A percentile compares a stretch with the other conserved stretches of the same genome.
phyloP scores from a whole-genome alignment of 257 asterid genomes.

The Solanum arcanum region DNA sequence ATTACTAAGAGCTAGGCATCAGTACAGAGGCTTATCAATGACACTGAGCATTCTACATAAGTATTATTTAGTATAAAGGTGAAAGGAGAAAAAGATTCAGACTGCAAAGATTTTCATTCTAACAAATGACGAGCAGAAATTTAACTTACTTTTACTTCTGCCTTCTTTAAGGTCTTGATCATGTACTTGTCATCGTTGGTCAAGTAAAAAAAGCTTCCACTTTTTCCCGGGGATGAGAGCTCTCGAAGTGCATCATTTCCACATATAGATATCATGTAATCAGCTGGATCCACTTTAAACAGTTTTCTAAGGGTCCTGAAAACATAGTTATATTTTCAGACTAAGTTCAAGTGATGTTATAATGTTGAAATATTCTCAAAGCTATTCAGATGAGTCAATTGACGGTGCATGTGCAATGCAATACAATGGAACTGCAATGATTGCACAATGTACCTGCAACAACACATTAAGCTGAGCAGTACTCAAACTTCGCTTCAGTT shows the following conservation, averaged over 20 bases:
- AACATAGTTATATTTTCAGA: background rate
- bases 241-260: conserved; percentile 91
- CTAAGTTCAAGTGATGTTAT: background rate
- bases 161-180: conserved; percentile 88
- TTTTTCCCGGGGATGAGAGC: conserved; percentile 96
- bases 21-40: background rate
- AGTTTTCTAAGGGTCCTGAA: conserved; percentile 74
- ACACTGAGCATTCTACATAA: background rate
- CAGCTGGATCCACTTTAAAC: conserved; percentile 90
- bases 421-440: background rate
- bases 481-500: background rate
- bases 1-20: background rate
- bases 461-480: background rate
- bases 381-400: background rate
- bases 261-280: conserved; percentile 91
- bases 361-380: background rate
- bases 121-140: background rate
- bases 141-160: conserved; percentile 86
- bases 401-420: background rate
- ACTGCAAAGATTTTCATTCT: background rate
- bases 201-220: conserved; percentile 92
- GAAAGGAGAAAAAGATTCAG: background rate
- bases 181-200: conserved; percentile 85
- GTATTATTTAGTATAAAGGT: background rate
- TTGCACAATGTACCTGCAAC: background rate